Conservation (phyloP, 257 asterid genomes). For the Lavandula angustifolia region DNA sequence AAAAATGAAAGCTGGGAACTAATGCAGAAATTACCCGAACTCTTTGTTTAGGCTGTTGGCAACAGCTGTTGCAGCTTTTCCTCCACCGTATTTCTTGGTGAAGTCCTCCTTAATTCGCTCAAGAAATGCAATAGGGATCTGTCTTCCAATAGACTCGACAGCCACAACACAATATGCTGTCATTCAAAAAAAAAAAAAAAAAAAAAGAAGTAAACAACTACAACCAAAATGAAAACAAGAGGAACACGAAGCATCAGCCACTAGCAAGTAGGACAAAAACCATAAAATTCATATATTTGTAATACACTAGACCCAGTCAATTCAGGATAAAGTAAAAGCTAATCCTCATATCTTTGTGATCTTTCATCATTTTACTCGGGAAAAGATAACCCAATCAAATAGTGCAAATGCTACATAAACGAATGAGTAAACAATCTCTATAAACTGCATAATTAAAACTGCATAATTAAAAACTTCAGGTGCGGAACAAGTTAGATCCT, state of each 20-base stretch:
- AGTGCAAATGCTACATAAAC: neutral
- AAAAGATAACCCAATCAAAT: neutral
- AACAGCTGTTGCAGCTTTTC: constrained; percentile 94
- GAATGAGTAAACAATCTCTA: neutral
- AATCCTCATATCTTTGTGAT: neutral
- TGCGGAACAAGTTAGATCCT: no score
- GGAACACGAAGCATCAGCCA: neutral
- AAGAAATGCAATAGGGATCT: constrained; percentile 81
- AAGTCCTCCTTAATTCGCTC: constrained; percentile 88
- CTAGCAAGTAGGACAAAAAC: neutral
- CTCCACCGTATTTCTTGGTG: constrained; percentile 86
- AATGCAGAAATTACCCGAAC: constrained; percentile 59
- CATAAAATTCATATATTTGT: constrained; percentile 15
- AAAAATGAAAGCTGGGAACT: neutral
- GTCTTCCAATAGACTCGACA: constrained; percentile 88
- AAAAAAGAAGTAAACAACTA: neutral
- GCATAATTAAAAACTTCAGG: no score
- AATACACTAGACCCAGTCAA: constrained; percentile 4
- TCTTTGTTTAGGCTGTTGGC: constrained; percentile 81
- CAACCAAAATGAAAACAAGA: constrained; percentile 13
- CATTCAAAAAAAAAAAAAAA: constrained; percentile 27
- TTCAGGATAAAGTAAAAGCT: constrained; percentile 20
- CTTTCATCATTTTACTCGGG: no score
- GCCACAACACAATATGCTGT: constrained; percentile 95
- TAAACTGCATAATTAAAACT: neutral